A percentile compares a stretch with the other conserved stretches of the same genome.
Evolutionary conservation across 768 basidiomycete species (phyloP).

Genomic region (Roridomyces roridus): DNA sequence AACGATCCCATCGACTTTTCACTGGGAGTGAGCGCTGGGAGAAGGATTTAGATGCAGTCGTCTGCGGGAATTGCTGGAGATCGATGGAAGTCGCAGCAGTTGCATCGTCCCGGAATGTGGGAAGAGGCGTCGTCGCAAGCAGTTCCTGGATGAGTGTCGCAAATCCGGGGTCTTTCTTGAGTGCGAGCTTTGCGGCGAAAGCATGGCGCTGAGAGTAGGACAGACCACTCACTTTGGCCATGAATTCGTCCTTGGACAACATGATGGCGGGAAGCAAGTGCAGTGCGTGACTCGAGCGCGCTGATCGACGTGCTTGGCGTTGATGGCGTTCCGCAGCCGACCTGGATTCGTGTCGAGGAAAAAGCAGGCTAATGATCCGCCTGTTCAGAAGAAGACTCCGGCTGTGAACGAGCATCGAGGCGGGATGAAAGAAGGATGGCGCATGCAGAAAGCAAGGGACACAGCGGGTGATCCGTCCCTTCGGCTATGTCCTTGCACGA

Average conservation of each 20-base stretch:
- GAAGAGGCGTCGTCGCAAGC: constrained; percentile 20
- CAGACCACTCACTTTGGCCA: constrained; percentile 8
- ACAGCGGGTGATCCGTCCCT: too few species aligned
- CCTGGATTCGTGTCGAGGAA: too few species aligned
- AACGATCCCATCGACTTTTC: too few species aligned
- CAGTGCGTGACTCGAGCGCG: not conserved
- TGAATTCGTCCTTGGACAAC: constrained; percentile 9
- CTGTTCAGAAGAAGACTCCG: too few species aligned
- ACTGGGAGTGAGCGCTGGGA: constrained; percentile 24
- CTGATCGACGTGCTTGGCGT: too few species aligned
- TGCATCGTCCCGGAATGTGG: constrained; percentile 5
- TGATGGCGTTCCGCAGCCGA: too few species aligned
- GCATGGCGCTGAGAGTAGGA: constrained; percentile 22
- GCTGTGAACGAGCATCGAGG: too few species aligned
- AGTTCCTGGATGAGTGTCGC: constrained; percentile 19
- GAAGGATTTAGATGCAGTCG: constrained; percentile 25
- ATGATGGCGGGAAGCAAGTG: constrained; percentile 7
- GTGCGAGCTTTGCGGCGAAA: constrained; percentile 17
- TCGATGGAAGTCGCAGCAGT: constrained; percentile 6
- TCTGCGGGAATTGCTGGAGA: constrained; percentile 25
- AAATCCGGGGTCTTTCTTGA: constrained; percentile 20
- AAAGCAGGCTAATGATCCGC: too few species aligned
- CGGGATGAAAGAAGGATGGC: too few species aligned
- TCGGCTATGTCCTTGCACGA: too few species aligned
- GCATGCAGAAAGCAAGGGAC: too few species aligned